These are phyloP conservation scores for Pelargonium cotyledonis DNA, from an alignment of 441 rosid species.

Conservation along the genomic window DNA sequence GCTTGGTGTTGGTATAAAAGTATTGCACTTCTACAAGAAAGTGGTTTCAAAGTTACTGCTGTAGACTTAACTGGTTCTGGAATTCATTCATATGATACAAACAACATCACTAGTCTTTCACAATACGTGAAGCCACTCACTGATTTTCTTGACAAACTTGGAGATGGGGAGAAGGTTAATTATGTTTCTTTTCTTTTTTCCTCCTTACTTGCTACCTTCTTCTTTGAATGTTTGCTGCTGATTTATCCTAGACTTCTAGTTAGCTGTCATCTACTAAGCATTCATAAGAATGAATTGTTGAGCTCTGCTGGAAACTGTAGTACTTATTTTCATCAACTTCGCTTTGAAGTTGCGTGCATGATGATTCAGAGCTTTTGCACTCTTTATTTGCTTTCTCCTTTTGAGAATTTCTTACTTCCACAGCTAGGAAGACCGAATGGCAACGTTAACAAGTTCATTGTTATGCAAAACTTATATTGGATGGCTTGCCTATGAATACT, in stretches of 20 bases:
- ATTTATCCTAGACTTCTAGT: not conserved
- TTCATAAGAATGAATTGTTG: no score
- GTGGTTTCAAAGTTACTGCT: constrained; percentile 77
- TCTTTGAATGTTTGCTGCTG: constrained; percentile 6
- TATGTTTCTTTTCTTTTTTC: constrained; percentile 12
- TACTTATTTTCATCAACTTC: no score
- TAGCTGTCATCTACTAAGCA: not conserved
- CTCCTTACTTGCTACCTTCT: not conserved
- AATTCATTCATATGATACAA: constrained; percentile 58
- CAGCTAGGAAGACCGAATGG: no score
- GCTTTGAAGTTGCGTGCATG: no score
- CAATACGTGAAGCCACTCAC: constrained; percentile 82
- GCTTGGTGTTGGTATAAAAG: constrained; percentile 99
- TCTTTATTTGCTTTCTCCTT: no score
- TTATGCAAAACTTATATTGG: not conserved
- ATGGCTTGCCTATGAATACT: not conserved
- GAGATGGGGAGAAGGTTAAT: constrained; percentile 63
- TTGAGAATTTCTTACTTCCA: no score
- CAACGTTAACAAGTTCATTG: not conserved
- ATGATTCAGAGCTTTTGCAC: no score
- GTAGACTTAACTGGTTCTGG: constrained; percentile 88
- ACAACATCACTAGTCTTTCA: constrained; percentile 57
- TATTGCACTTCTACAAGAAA: constrained; percentile 81
- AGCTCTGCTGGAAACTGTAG: no score
- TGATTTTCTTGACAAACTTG: constrained; percentile 60